Percentiles rank a stretch among this genome's conserved stretches.
Evolutionary conservation across 345 rosid genomes (phyloP).

Genomic region (Abelmoschus esculentus): DNA sequence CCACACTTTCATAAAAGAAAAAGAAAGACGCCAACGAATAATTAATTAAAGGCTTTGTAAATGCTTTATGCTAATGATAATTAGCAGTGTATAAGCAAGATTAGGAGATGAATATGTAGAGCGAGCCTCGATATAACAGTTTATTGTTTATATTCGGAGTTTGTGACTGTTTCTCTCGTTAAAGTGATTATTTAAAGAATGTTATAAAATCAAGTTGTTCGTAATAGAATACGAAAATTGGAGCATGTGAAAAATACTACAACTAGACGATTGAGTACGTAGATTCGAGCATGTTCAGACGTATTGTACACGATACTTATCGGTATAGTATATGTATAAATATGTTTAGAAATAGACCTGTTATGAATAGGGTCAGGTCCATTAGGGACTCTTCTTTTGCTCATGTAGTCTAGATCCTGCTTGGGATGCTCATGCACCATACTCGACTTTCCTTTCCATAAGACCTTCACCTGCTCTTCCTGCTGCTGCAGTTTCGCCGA

Average conservation of each 20-base stretch:
- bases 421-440: not conserved
- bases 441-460: conserved; percentile 18
- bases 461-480: conserved; percentile 11
- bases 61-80: not conserved
- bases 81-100: not conserved
- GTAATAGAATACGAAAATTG: too few relatives aligned
- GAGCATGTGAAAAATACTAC: too few relatives aligned
- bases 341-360: conserved; percentile 38
- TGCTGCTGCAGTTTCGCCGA: not conserved
- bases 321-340: too few relatives aligned
- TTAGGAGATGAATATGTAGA: not conserved
- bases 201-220: too few relatives aligned
- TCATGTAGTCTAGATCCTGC: conserved; percentile 45
- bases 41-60: not conserved
- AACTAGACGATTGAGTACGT: too few relatives aligned
- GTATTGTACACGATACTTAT: too few relatives aligned
- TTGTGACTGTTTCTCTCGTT: too few relatives aligned
- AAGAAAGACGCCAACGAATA: not conserved
- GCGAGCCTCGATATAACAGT: conserved; percentile 2
- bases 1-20: not conserved
- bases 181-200: too few relatives aligned
- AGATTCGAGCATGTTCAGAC: too few relatives aligned
- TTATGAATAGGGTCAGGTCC: conserved; percentile 98
- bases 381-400: conserved; percentile 83
- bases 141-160: too few relatives aligned